phyloP scores from a whole-genome alignment of 805 yeast genomes.

The Tetrapisispora iriomotensis region DNA sequence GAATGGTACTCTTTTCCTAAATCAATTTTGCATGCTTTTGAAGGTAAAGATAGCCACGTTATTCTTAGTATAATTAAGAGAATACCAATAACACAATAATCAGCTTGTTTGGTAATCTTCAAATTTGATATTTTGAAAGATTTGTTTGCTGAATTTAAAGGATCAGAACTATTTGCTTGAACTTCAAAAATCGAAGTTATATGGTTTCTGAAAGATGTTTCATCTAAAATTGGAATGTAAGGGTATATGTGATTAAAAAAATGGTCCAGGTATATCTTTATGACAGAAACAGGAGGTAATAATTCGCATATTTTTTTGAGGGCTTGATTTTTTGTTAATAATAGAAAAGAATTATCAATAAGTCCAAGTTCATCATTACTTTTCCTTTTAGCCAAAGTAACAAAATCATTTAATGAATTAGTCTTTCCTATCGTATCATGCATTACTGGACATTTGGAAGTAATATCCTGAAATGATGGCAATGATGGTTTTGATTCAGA shows the following conservation, averaged over 20 bases:
- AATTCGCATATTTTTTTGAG: constrained; percentile 21
- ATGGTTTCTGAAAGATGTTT: constrained; percentile 30
- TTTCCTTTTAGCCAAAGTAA: neutral
- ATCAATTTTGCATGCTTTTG: constrained; percentile 29
- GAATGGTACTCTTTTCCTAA: constrained; percentile 11
- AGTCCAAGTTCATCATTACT: neutral
- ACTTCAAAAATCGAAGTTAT: constrained; percentile 3
- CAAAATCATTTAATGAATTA: neutral
- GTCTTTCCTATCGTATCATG: constrained; percentile 7
- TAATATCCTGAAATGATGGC: constrained; percentile 20
- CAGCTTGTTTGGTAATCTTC: constrained; percentile 26
- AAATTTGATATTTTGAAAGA: constrained; percentile 5
- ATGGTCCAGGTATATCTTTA: constrained; percentile 47
- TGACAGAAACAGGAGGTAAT: constrained; percentile 45
- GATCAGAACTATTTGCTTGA: neutral
- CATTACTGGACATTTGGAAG: constrained; percentile 24
- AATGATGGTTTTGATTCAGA: no score
- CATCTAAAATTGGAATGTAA: constrained; percentile 59
- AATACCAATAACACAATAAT: constrained; percentile 40
- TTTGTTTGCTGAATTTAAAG: neutral
- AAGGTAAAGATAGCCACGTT: constrained; percentile 47
- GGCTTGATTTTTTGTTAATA: neutral
- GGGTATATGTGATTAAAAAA: constrained; percentile 53
- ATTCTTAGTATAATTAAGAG: constrained; percentile 44
- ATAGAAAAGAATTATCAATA: neutral